Evolutionary conservation across 2,329 filamentous ascomycete genomes (phyloP).

Genomic region (Berkeleyomyces rouxiae): DNA sequence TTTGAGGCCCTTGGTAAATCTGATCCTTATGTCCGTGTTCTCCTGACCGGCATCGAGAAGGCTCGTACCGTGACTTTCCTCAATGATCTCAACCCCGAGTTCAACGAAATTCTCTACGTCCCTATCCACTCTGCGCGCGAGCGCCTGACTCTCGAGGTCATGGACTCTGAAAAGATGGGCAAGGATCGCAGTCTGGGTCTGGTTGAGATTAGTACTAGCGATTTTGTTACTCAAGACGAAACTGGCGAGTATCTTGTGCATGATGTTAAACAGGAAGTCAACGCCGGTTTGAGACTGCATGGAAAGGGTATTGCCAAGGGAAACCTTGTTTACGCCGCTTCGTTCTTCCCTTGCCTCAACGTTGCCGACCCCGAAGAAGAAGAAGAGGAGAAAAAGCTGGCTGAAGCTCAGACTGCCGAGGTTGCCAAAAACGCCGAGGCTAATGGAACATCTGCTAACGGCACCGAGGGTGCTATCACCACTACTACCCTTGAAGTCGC

Average conservation of each 20-base stretch:
- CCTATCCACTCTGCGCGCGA: constrained; percentile 76
- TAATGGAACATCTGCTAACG: constrained; percentile 1
- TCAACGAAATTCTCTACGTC: constrained; percentile 89
- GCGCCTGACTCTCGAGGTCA: constrained; percentile 75
- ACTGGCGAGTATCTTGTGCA: constrained; percentile 66
- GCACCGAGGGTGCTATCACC: constrained; percentile 16
- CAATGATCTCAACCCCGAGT: constrained; percentile 89
- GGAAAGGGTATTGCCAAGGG: constrained; percentile 64
- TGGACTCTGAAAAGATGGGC: constrained; percentile 87
- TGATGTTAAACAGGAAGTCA: constrained; percentile 52
- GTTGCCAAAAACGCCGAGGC: constrained; percentile 19
- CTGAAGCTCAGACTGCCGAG: constrained; percentile 22
- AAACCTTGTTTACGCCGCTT: constrained; percentile 59
- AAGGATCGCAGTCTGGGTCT: constrained; percentile 79
- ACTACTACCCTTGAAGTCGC: constrained; percentile 13
- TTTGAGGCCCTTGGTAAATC: constrained; percentile 93
- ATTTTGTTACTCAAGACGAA: constrained; percentile 65
- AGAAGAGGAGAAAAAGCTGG: constrained; percentile 37
- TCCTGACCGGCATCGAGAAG: constrained; percentile 81
- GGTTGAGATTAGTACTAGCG: constrained; percentile 57
- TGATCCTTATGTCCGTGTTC: constrained; percentile 78
- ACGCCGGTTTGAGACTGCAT: constrained; percentile 56
- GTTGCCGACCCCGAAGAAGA: constrained; percentile 82
- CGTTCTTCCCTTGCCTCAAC: constrained; percentile 83
- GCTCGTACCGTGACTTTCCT: constrained; percentile 87